Percentiles rank a stretch among this genome's conserved stretches.
phyloP scores from a whole-genome alignment of 1,284 basidiomycete species.

The Marasmius oreades region DNA sequence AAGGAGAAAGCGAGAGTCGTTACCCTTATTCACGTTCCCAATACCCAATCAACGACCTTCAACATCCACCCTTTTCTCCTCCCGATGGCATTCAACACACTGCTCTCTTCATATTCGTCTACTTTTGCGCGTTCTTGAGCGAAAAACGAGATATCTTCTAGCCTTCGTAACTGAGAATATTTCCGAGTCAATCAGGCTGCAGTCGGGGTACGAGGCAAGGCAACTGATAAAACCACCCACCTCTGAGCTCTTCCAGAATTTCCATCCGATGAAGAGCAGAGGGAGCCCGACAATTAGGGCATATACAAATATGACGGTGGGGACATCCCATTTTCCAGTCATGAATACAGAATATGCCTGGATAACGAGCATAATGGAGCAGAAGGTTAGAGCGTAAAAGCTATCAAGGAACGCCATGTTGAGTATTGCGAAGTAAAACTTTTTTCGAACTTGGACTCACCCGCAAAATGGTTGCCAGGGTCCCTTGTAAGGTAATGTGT shows the following conservation, averaged over 20 bases:
- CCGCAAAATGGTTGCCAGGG: constrained; percentile 50
- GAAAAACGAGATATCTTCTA: constrained; percentile 38
- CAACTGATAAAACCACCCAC: constrained; percentile 20
- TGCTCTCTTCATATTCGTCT: constrained; percentile 37
- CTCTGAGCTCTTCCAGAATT: constrained; percentile 50
- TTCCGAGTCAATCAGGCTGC: no score
- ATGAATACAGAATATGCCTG: constrained; percentile 56
- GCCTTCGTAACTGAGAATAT: constrained; percentile 28
- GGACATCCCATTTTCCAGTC: constrained; percentile 48
- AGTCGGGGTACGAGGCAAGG: no score
- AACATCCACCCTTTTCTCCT: no score
- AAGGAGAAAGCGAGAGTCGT: no score
- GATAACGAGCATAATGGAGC: constrained; percentile 49
- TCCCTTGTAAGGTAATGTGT: constrained; percentile 49
- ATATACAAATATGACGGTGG: constrained; percentile 55
- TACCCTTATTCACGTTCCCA: no score
- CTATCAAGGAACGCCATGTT: constrained; percentile 17
- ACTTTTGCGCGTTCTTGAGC: constrained; percentile 33
- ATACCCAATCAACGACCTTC: no score
- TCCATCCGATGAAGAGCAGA: constrained; percentile 56
- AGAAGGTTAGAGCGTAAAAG: constrained; percentile 42
- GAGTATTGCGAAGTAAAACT: neutral
- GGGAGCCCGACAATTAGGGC: constrained; percentile 52
- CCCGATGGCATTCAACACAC: no score
- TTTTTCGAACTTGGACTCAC: constrained; percentile 24